Evolutionary conservation across 257 asterid species (phyloP), one percentile per base, ranked within the genome.

Genomic region (Cinchona pubescens): DNA sequence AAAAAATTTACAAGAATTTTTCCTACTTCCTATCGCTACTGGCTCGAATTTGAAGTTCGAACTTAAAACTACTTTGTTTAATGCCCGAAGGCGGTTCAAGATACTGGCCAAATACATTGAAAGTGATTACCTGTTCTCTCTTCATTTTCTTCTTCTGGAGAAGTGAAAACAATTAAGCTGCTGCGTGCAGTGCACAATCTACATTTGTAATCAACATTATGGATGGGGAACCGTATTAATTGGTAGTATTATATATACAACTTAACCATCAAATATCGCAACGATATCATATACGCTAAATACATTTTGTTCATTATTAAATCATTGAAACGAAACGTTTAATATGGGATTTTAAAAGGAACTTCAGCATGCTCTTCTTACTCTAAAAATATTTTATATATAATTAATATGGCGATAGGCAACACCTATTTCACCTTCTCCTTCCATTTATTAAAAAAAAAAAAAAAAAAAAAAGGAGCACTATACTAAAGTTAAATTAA

Each of bases 101-200:
- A 71, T 53, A 32, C 12, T 71, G 75, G 43, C 75, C 49, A 53
- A 71, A 56, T 71, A 32, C 65, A 51, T 53, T 53, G 75, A 71
- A 38, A 71, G 45, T 35, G 75, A 71, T 70, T 9, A 19, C 74
- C 49, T 49, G 37, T 70, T 70, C 19, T 2, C 27, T 29, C 61
- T 48, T 46, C 58, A 49, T 16, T 12, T 34, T 42, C 72, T 43
- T 30, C 72, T 55, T 51, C 58, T 7, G 5, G 5, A 49, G n/a
- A 49, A 49, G 58, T 49, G 56, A 49, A 49, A 13, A 49, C 1
- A 49, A 49, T 5, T 1, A 1, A 13, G n/a, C n/a, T n/a, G n/a
- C n/a, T n/a, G n/a, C n/a, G n/a, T n/a, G n/a, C 9, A 45, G 15
- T 7, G 9, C 51, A 45, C 16, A 2, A 7, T 45, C 15, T 45